These are phyloP conservation scores for Lentinula aciculospora DNA, from an alignment of 768 basidiomycete species.

Conservation along the genomic window DNA sequence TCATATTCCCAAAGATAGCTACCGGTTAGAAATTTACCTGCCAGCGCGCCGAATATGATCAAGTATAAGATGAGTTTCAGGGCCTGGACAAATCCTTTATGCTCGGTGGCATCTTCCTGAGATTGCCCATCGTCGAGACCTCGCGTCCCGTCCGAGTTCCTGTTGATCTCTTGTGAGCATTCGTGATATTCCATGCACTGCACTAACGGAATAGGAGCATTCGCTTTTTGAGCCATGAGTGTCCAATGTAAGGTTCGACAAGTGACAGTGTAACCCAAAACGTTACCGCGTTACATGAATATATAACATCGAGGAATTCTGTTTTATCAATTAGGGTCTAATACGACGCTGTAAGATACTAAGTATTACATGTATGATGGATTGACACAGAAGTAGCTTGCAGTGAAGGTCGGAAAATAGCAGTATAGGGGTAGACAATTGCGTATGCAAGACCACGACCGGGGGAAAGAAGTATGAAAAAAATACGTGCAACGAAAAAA, in stretches of 20 bases:
- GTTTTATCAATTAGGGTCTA: background rate
- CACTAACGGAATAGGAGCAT: background rate
- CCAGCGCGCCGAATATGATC: slow-evolving; percentile 46
- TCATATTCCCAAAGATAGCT: slow-evolving; percentile 83
- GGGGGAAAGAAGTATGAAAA: slow-evolving; percentile 11
- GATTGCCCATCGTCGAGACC: background rate
- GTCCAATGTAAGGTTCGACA: too few species aligned
- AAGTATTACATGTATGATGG: slow-evolving; percentile 24
- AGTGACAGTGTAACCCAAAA: too few species aligned
- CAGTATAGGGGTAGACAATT: background rate
- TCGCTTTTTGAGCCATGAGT: background rate
- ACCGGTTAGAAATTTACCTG: slow-evolving; percentile 84
- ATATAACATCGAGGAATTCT: too few species aligned
- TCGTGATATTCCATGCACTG: background rate
- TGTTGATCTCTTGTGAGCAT: background rate
- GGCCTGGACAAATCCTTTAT: slow-evolving; percentile 49
- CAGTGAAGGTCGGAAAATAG: slow-evolving; percentile 3
- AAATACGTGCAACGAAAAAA: slow-evolving; percentile 20
- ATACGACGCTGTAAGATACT: slow-evolving; percentile 20
- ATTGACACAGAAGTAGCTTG: background rate
- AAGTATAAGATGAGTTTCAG: slow-evolving; percentile 64
- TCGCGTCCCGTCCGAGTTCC: background rate
- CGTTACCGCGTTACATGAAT: too few species aligned
- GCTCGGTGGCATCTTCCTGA: background rate
- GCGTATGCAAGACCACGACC: slow-evolving; percentile 5